These are phyloP conservation scores for Spinellus fusiger DNA, from an alignment of 192 early-diverging fungal species.

Conservation along the genomic window DNA sequence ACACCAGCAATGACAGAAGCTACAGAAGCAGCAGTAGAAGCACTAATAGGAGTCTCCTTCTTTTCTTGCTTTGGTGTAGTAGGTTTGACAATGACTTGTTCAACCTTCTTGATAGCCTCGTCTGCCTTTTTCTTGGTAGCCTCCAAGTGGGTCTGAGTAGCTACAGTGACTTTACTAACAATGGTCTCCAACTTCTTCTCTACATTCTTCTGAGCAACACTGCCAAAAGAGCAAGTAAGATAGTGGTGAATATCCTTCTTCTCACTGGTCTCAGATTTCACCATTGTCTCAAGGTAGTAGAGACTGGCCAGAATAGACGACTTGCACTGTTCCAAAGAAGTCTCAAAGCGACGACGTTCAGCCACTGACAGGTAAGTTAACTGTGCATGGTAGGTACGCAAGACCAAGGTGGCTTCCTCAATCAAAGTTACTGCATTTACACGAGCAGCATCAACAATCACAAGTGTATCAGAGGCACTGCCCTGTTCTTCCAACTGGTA, in stretches of 20 bases:
- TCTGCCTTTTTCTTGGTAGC: neutral
- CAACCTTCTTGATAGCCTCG: conserved; percentile 1
- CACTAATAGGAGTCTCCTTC: neutral
- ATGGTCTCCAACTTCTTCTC: conserved; percentile 4
- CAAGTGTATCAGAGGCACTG: neutral
- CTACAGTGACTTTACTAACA: neutral
- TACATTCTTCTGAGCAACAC: neutral
- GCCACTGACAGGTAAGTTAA: conserved; percentile 13
- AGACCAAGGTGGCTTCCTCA: conserved; percentile 11
- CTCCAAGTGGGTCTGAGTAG: neutral
- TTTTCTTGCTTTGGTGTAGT: neutral
- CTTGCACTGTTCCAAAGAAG: conserved; percentile 9
- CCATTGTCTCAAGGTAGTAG: conserved; percentile 2
- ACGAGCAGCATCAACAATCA: neutral
- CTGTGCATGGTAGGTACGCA: conserved; percentile 17
- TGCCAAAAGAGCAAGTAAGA: conserved; percentile 8
- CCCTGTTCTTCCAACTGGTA: neutral
- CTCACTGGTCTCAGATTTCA: neutral
- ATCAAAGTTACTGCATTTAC: neutral
- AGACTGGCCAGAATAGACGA: conserved; percentile 11
- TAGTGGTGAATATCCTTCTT: conserved; percentile 11
- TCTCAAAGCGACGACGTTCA: conserved; percentile 16
- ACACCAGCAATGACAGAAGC: neutral
- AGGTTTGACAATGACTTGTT: neutral
- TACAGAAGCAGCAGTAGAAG: neutral